Percentiles rank a stretch among this genome's conserved stretches.
phyloP scores from a whole-genome alignment of 2,329 filamentous ascomycete species.

The Bipolaris sorokiniana region DNA sequence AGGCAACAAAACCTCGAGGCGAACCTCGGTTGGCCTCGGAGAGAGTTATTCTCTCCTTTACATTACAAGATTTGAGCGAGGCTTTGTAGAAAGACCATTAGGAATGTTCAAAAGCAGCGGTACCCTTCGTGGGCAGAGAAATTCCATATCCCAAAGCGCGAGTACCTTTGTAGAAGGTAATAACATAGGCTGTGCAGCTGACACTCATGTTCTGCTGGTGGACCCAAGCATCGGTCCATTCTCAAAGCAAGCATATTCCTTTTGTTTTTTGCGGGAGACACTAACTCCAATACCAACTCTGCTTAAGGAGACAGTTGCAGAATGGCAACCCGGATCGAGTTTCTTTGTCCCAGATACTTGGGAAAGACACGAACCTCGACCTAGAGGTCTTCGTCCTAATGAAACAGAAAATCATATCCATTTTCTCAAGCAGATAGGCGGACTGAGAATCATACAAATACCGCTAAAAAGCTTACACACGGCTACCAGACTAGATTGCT shows the following conservation, averaged over 20 bases:
- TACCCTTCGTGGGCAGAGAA: not conserved
- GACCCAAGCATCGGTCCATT: not conserved
- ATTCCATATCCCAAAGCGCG: not conserved
- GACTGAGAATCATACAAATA: too few species aligned
- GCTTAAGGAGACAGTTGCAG: not conserved
- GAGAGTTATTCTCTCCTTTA: not conserved
- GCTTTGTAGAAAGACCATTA: not conserved
- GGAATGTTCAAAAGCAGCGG: not conserved
- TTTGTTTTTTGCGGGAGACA: not conserved
- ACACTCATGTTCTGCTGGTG: constrained; percentile 5
- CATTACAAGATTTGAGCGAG: too few species aligned
- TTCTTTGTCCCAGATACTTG: not conserved
- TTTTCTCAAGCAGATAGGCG: too few species aligned
- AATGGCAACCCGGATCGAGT: not conserved
- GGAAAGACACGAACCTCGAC: not conserved
- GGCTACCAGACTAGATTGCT: not conserved
- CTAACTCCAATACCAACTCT: not conserved
- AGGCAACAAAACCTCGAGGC: not conserved
- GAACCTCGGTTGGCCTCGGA: not conserved
- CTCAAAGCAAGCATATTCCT: not conserved
- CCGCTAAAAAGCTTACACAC: too few species aligned
- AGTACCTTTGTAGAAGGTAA: not conserved
- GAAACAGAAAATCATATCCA: too few species aligned
- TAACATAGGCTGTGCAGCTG: not conserved
- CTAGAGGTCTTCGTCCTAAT: too few species aligned